These are phyloP conservation scores for Dimocarpus longan DNA, from an alignment of 345 rosid genomes.

Conservation along the genomic window DNA sequence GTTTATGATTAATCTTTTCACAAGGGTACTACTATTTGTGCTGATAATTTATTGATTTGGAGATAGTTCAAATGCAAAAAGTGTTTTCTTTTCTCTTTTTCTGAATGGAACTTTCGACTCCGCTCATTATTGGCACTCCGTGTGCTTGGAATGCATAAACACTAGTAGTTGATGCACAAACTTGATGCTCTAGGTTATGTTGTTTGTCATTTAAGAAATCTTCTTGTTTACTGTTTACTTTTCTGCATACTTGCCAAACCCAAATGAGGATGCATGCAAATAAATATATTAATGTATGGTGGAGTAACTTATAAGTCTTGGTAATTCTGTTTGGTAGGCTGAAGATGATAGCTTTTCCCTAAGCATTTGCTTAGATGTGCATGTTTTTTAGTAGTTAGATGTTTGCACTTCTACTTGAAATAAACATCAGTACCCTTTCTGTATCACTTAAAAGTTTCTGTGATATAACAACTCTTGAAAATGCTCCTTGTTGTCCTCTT, in stretches of 20 bases:
- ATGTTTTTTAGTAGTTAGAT: background rate
- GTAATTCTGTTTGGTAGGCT: background rate
- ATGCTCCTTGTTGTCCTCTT: background rate
- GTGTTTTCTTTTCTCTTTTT: too few relatives aligned
- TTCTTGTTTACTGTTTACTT: too few relatives aligned
- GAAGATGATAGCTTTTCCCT: background rate
- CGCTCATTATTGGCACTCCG: background rate
- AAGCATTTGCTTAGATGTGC: background rate
- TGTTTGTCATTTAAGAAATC: background rate
- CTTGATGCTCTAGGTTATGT: background rate
- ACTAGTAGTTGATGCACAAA: background rate
- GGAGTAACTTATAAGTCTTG: background rate
- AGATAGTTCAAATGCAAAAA: background rate
- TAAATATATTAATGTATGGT: background rate
- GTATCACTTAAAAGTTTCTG: background rate
- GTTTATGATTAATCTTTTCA: background rate
- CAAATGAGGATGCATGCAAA: too few relatives aligned
- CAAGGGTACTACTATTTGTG: background rate
- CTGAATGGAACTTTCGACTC: background rate
- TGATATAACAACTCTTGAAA: background rate
- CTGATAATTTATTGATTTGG: background rate
- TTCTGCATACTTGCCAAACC: too few relatives aligned
- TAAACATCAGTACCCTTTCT: background rate
- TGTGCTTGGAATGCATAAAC: background rate
- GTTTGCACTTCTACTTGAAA: background rate